These are phyloP conservation scores for Linum lewisii DNA, from an alignment of 345 rosid genomes.

Conservation along the genomic window DNA sequence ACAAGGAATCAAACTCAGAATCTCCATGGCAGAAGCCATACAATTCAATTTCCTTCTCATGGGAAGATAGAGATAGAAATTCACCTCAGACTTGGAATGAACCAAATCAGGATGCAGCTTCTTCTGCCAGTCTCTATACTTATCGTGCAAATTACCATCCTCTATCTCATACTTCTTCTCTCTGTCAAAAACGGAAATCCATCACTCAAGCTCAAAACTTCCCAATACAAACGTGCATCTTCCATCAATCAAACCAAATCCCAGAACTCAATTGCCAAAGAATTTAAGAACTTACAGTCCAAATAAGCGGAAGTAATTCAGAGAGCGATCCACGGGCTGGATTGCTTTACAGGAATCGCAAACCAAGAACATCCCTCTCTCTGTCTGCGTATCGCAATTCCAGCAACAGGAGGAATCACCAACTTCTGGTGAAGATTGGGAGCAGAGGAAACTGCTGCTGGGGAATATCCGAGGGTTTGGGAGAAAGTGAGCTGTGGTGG, in stretches of 20 bases:
- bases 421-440: conserved; percentile 17
- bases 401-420: conserved; percentile 37
- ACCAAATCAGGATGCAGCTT: conserved; percentile 94
- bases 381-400: conserved; percentile 47
- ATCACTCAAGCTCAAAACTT: neutral
- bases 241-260: neutral
- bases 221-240: neutral
- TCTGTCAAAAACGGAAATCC: conserved; percentile 22
- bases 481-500: conserved; percentile 4
- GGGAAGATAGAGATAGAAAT: neutral
- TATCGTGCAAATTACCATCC: conserved; percentile 48
- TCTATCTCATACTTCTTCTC: conserved; percentile 56
- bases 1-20: neutral
- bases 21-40: neutral
- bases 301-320: conserved; percentile 69
- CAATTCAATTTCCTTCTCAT: neutral
- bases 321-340: conserved; percentile 72
- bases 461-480: conserved; percentile 11
- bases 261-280: neutral
- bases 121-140: conserved; percentile 87
- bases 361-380: conserved; percentile 39
- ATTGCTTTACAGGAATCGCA: conserved; percentile 62
- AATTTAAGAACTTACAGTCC: conserved; percentile 50
- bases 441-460: conserved; percentile 26
- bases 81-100: conserved; percentile 84